phyloP scores from a whole-genome alignment of 2,329 filamentous ascomycete species.

The Sclerotinia nivalis region DNA sequence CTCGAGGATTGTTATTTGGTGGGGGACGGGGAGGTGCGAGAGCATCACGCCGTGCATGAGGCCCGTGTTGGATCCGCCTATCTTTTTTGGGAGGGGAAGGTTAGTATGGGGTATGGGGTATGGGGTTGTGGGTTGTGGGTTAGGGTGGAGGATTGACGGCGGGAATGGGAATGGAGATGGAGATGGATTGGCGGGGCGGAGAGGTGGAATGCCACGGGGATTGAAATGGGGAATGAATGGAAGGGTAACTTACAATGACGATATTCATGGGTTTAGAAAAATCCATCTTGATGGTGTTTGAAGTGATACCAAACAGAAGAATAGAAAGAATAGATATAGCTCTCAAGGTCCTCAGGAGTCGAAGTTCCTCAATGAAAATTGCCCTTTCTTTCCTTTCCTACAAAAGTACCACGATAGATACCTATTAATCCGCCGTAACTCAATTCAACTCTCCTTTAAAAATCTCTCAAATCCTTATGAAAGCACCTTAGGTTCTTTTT shows the following conservation, averaged over 20 bases:
- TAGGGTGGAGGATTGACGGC: not conserved
- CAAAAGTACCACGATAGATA: no score
- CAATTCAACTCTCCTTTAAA: no score
- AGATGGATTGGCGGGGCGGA: not conserved
- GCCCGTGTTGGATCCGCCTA: slow-evolving; percentile 32
- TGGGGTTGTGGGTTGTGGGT: not conserved
- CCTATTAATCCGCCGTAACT: no score
- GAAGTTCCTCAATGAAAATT: not conserved
- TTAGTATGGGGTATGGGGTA: slow-evolving; percentile 1
- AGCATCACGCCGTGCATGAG: slow-evolving; percentile 30
- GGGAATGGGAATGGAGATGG: not conserved
- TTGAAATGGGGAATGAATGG: not conserved
- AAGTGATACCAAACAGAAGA: not conserved
- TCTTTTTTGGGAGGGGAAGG: not conserved
- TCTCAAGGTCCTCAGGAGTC: not conserved
- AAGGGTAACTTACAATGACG: slow-evolving; percentile 11
- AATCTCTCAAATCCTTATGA: no score
- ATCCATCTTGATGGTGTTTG: slow-evolving; percentile 5
- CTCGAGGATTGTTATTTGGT: slow-evolving; percentile 31
- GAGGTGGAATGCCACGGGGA: not conserved
- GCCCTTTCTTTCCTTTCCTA: no score
- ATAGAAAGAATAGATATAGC: not conserved
- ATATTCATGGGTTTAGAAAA: slow-evolving; percentile 13
- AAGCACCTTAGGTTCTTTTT: no score
- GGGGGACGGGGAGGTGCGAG: slow-evolving; percentile 19